These are phyloP conservation scores for Amanita exitialis DNA, from an alignment of 768 basidiomycete species.

Conservation along the genomic window DNA sequence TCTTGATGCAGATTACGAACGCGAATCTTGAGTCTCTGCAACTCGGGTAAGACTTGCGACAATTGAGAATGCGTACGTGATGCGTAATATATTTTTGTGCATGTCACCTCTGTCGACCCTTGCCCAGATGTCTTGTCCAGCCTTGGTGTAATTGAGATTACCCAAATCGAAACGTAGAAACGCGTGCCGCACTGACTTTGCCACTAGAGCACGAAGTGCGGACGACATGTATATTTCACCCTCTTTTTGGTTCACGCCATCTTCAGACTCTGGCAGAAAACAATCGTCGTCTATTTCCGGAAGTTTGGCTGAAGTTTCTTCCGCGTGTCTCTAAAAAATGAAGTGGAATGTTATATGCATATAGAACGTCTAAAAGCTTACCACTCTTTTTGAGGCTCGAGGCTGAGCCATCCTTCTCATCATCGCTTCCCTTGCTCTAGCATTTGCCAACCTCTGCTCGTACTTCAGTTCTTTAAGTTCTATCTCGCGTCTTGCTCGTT, in stretches of 20 bases:
- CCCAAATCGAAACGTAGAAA: neutral
- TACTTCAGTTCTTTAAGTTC: conserved; percentile 61
- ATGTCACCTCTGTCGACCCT: conserved; percentile 27
- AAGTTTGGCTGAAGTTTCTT: conserved; percentile 5
- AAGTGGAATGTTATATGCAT: neutral
- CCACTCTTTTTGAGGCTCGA: conserved; percentile 51
- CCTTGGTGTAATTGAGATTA: conserved; percentile 11
- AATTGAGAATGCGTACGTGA: conserved; percentile 96
- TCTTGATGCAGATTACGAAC: conserved; percentile 17
- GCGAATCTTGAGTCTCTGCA: conserved; percentile 51
- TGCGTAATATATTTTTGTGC: conserved; percentile 86
- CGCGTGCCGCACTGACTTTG: conserved; percentile 38
- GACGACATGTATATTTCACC: conserved; percentile 57
- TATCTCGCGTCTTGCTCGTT: conserved; percentile 51
- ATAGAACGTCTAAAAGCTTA: conserved; percentile 18
- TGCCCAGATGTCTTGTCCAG: conserved; percentile 22
- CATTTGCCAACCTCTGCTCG: conserved; percentile 46
- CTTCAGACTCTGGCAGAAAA: conserved; percentile 61
- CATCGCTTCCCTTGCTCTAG: conserved; percentile 52
- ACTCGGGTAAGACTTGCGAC: conserved; percentile 80
- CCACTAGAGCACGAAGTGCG: conserved; percentile 71
- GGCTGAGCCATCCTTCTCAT: conserved; percentile 44
- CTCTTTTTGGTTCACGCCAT: conserved; percentile 20
- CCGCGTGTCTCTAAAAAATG: neutral
- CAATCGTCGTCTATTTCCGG: conserved; percentile 45